These are phyloP conservation scores for Noccaea caerulescens DNA, from an alignment of 345 rosid genomes.

Conservation along the genomic window DNA sequence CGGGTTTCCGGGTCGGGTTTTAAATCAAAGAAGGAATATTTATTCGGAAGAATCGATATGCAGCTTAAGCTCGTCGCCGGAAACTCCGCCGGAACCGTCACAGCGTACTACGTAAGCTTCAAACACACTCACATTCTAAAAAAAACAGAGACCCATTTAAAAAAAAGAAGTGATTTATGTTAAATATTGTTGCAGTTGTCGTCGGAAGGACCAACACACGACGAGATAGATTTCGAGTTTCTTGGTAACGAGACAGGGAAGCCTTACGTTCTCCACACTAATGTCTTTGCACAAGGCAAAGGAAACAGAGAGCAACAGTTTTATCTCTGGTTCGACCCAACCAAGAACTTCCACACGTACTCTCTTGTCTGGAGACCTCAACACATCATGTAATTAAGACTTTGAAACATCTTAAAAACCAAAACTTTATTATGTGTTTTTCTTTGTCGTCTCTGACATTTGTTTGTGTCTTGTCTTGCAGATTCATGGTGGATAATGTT, in stretches of 20 bases:
- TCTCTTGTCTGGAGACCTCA: slow-evolving; percentile 74
- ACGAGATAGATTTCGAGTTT: slow-evolving; percentile 81
- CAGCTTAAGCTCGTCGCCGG: slow-evolving; percentile 75
- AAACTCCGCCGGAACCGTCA: slow-evolving; percentile 76
- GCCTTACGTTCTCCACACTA: slow-evolving; percentile 71
- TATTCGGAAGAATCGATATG: slow-evolving; percentile 68
- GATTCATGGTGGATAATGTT: slow-evolving; percentile 62
- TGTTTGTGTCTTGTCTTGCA: slow-evolving; percentile 24
- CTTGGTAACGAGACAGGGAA: slow-evolving; percentile 67
- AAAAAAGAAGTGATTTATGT: too few relatives aligned
- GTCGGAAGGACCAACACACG: slow-evolving; percentile 57
- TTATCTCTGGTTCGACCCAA: slow-evolving; percentile 75
- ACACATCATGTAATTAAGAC: slow-evolving; percentile 53
- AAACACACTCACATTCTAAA: neutral
- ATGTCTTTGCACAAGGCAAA: slow-evolving; percentile 65
- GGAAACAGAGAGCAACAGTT: slow-evolving; percentile 78
- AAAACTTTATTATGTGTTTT: neutral
- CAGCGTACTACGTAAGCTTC: slow-evolving; percentile 63
- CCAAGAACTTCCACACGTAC: slow-evolving; percentile 73
- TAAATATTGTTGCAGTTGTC: slow-evolving; percentile 52
- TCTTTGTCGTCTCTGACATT: slow-evolving; percentile 5
- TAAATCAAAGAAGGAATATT: slow-evolving; percentile 58
- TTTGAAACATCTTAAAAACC: neutral
- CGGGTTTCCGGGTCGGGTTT: slow-evolving; percentile 71
- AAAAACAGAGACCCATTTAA: neutral